Base-by-base conservation (phyloP, 1,284 basidiomycete genomes). In the Cutaneotrichosporon cyanovorans region DNA sequence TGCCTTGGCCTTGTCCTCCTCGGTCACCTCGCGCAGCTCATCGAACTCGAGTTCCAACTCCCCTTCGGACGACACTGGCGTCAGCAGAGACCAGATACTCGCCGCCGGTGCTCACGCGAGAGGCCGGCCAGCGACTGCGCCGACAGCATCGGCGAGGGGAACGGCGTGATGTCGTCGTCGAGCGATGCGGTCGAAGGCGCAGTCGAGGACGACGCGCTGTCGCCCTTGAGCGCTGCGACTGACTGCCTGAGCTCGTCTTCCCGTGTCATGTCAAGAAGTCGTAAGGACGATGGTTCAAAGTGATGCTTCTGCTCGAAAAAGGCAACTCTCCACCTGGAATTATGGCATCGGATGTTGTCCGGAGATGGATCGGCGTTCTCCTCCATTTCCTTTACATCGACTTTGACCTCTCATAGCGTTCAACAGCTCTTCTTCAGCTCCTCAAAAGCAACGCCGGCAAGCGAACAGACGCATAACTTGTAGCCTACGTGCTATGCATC, bases 1-100 rank as follows among this genome's bases (percentile, higher is more conserved):
- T 5, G 88, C 86, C 60, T 80, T 76, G 32, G 75, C 76, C 61
- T 75, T 80, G 55, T 86, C 84, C 53, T 81, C 77, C 37, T 85
- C 82, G 1, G 85, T 80, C 45, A 87, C 57, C 22, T 67, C 60
- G 48, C 67, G 61, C 21, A 63, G 43, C 37, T 64, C 61, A 46
- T 71, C 66, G 8, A 70, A 57, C 37, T 71, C 66, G 12, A 57
- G 50, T 41, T 68, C 68, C 15, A 68, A 55, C 50, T 67, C 67
- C 14, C 67, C 65, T 42, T 73, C 63, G 9, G 62, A 65, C 3
- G 62, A 61, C 25, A 69, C 65, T 72, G 50, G 40, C 21, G 37
- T 46, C 41, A 48, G 52, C 44, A 37, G 28, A 21, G 10, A 28
- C 6, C 21, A 34, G 30, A 28, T 30, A 22, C 16, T n/a, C 22